A percentile compares a stretch with the other conserved stretches of the same genome.
Evolutionary conservation across 2,329 filamentous ascomycete species (phyloP).

Genomic region (Calonectria hongkongensis): DNA sequence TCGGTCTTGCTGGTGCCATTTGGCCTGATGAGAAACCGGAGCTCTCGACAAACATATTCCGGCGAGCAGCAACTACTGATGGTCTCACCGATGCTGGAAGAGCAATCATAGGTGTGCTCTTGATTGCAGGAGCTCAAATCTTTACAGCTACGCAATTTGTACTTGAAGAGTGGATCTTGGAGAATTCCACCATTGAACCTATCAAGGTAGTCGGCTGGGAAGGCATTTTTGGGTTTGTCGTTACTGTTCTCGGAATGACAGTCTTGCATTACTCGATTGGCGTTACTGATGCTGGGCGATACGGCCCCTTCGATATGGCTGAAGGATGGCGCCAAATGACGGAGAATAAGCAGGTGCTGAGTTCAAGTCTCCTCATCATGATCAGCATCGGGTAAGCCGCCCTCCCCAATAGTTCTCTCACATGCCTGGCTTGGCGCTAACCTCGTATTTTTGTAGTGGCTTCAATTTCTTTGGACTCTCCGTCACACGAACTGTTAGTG

Average conservation of each 20-base stretch:
- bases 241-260: slow-evolving; percentile 87
- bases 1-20: slow-evolving; percentile 91
- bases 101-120: slow-evolving; percentile 87
- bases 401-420: background rate
- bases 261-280: slow-evolving; percentile 87
- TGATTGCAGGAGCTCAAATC: slow-evolving; percentile 96
- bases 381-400: slow-evolving; percentile 89
- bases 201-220: slow-evolving; percentile 97
- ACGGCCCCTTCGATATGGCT: slow-evolving; percentile 92
- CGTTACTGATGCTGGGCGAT: slow-evolving; percentile 80
- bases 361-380: slow-evolving; percentile 94
- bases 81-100: slow-evolving; percentile 59
- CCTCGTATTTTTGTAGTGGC: slow-evolving; percentile 72
- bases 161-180: slow-evolving; percentile 93
- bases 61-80: slow-evolving; percentile 63
- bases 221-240: slow-evolving; percentile 89
- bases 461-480: slow-evolving; percentile 99
- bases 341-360: slow-evolving; percentile 79
- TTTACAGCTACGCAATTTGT: slow-evolving; percentile 99
- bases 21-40: slow-evolving; percentile 79
- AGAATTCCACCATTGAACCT: slow-evolving; percentile 80
- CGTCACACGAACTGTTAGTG: slow-evolving; percentile 91
- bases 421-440: slow-evolving; percentile 40
- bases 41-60: slow-evolving; percentile 55
- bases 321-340: slow-evolving; percentile 91